These are phyloP conservation scores for Stropharia rugosoannulata DNA, from an alignment of 768 basidiomycete genomes.

Conservation along the genomic window DNA sequence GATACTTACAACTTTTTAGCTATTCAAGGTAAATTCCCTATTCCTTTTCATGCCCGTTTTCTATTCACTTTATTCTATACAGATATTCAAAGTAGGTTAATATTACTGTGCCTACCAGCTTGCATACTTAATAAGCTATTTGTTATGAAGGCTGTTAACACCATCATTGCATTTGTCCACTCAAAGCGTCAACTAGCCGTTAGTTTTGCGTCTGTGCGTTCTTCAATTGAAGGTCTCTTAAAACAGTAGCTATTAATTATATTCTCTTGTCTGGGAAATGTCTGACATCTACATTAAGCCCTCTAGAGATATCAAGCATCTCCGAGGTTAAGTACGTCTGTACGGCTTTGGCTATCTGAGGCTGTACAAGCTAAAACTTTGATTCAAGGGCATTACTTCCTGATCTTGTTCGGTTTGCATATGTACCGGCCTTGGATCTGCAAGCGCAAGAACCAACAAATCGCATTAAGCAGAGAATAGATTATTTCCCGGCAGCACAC, in stretches of 20 bases:
- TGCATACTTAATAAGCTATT: background rate
- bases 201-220: conserved; percentile 72
- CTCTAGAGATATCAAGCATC: conserved; percentile 73
- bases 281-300: conserved; percentile 40
- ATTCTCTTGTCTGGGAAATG: background rate
- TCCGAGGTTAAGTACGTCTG: conserved; percentile 76
- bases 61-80: background rate
- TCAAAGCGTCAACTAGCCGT: conserved; percentile 78
- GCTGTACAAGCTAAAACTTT: background rate
- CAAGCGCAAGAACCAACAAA: conserved; percentile 40
- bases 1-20: conserved; percentile 29
- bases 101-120: background rate
- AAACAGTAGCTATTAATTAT: conserved; percentile 53
- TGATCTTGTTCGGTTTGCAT: conserved; percentile 78
- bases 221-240: conserved; percentile 78
- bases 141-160: conserved; percentile 70
- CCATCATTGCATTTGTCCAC: conserved; percentile 85
- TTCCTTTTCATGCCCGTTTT: background rate
- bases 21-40: conserved; percentile 52
- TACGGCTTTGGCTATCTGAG: background rate
- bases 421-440: conserved; percentile 64
- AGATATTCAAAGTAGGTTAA: conserved; percentile 20
- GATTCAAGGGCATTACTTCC: conserved; percentile 72
- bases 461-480: conserved; percentile 9
- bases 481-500: conserved; percentile 44